These are phyloP conservation scores for Cyberlindnera petersonii DNA, from an alignment of 805 yeast genomes.

Conservation along the genomic window DNA sequence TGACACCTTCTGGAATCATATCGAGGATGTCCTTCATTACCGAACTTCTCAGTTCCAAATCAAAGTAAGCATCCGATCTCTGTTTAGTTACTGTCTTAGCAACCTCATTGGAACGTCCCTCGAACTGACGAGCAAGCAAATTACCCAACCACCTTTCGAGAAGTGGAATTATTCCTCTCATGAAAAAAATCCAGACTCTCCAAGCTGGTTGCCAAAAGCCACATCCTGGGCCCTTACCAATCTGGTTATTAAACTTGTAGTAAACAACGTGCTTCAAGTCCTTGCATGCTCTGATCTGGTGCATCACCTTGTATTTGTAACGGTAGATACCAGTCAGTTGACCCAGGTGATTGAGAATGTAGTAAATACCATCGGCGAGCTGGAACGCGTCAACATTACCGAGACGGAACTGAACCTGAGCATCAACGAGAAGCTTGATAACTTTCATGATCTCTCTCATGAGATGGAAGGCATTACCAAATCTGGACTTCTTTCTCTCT, in stretches of 20 bases:
- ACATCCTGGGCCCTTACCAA: slow-evolving; percentile 98
- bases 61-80: slow-evolving; percentile 91
- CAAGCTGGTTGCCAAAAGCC: slow-evolving; percentile 99
- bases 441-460: slow-evolving; percentile 84
- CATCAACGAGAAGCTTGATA: slow-evolving; percentile 84
- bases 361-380: slow-evolving; percentile 90
- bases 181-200: slow-evolving; percentile 91
- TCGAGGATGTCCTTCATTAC: slow-evolving; percentile 95
- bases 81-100: slow-evolving; percentile 95
- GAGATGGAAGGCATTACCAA: slow-evolving; percentile 93
- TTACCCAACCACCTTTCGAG: slow-evolving; percentile 95
- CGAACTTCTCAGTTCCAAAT: slow-evolving; percentile 85
- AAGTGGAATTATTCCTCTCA: slow-evolving; percentile 88
- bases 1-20: slow-evolving; percentile 94
- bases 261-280: slow-evolving; percentile 92
- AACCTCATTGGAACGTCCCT: slow-evolving; percentile 90
- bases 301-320: slow-evolving; percentile 97
- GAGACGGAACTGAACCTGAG: slow-evolving; percentile 85
- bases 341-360: slow-evolving; percentile 88
- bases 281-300: slow-evolving; percentile 92
- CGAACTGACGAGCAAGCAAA: slow-evolving; percentile 86
- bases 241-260: slow-evolving; percentile 72
- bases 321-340: slow-evolving; percentile 95
- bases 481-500: slow-evolving; percentile 91
- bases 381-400: slow-evolving; percentile 93